Conservation (phyloP, 257 asterid genomes). For the Jacaranda mimosifolia region DNA sequence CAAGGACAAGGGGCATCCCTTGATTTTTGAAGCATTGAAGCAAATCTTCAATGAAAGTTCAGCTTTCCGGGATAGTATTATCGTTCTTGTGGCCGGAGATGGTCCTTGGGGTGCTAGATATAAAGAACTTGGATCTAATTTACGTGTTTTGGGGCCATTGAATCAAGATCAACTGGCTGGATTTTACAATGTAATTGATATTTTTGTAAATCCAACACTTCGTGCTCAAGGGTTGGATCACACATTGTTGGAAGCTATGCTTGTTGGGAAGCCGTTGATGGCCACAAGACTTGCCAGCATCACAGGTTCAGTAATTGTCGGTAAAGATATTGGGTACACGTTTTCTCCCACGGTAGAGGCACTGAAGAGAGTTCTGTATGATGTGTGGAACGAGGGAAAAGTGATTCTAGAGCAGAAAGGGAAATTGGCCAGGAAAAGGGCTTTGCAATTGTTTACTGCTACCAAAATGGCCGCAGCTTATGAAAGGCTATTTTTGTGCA, state of each 20-base stretch:
- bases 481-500: conserved; percentile 75
- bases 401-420: conserved; percentile 58
- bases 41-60: conserved; percentile 61
- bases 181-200: conserved; percentile 67
- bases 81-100: conserved; percentile 75
- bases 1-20: conserved; percentile 82
- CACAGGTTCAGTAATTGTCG: conserved; percentile 61
- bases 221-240: conserved; percentile 88
- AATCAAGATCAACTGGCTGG: conserved; percentile 56
- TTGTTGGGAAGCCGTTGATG: conserved; percentile 74
- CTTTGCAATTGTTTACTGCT: conserved; percentile 65
- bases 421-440: conserved; percentile 58
- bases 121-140: conserved; percentile 58
- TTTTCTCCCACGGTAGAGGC: conserved; percentile 66
- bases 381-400: conserved; percentile 68
- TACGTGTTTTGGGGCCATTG: conserved; percentile 66
- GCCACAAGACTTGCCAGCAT: conserved; percentile 78
- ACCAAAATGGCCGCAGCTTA: conserved; percentile 83
- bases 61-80: conserved; percentile 48
- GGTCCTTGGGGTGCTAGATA: conserved; percentile 83
- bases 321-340: conserved; percentile 68
- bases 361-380: conserved; percentile 61
- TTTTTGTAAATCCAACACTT: conserved; percentile 77
- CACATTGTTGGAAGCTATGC: conserved; percentile 74
- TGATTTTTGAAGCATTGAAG: conserved; percentile 66